These are phyloP conservation scores for Phyllosticta citrichinensis DNA, from an alignment of 2,329 filamentous ascomycete species.

Conservation along the genomic window DNA sequence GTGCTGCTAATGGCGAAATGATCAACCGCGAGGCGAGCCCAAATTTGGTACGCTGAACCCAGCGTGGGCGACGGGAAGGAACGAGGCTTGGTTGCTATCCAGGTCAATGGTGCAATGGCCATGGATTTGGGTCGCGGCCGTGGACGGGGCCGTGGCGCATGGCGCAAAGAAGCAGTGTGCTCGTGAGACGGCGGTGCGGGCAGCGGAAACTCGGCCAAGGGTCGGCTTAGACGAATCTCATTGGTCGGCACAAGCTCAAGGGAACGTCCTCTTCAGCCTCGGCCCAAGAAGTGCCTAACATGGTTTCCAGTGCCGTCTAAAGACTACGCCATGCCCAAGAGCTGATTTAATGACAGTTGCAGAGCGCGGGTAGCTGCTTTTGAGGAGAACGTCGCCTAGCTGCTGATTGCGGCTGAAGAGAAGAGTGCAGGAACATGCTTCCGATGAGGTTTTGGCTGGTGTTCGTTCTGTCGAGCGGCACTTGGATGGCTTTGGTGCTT, in stretches of 20 bases:
- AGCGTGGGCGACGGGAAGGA: neutral
- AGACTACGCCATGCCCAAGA: neutral
- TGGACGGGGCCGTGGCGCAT: neutral
- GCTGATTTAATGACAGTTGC: neutral
- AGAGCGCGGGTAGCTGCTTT: neutral
- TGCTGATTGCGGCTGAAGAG: neutral
- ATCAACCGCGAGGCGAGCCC: neutral
- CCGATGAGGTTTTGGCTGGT: neutral
- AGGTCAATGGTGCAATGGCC: neutral
- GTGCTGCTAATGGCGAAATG: neutral
- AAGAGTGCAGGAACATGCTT: neutral
- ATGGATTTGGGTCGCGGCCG: neutral
- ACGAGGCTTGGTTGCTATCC: neutral
- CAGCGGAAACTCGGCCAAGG: neutral
- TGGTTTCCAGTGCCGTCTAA: neutral
- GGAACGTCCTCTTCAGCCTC: neutral
- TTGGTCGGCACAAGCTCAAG: neutral
- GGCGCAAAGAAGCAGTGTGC: neutral
- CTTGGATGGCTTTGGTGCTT: neutral
- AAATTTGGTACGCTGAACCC: neutral
- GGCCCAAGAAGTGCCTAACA: neutral
- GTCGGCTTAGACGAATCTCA: neutral
- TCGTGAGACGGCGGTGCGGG: neutral
- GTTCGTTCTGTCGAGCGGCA: neutral
- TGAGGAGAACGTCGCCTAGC: neutral